Percentiles rank a stretch among this genome's conserved stretches.
Evolutionary conservation across 129 eudicot species (phyloP).

Genomic region (Pseudognaphalium luteoalbum): DNA sequence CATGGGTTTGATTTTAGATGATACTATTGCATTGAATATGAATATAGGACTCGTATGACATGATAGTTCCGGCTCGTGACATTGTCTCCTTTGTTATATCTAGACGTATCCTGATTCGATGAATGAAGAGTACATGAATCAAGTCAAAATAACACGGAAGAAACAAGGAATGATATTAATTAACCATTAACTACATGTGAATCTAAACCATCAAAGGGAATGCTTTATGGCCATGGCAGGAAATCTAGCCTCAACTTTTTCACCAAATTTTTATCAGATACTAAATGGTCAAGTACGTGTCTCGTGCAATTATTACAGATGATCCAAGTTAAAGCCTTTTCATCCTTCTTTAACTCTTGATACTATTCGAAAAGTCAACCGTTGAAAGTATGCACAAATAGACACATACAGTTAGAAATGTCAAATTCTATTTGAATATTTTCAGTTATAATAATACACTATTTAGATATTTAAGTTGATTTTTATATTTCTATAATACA

Average conservation of each 20-base stretch:
- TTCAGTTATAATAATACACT: not conserved
- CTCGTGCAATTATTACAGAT: not conserved
- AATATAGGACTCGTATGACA: not conserved
- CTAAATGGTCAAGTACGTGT: not conserved
- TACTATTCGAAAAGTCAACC: constrained; percentile 22
- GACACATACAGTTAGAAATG: constrained; percentile 1
- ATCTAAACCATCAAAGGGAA: constrained; percentile 38
- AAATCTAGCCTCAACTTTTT: constrained; percentile 19
- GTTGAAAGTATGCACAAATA: constrained; percentile 22
- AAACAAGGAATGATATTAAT: not conserved
- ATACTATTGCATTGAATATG: not conserved
- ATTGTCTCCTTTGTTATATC: constrained; percentile 7
- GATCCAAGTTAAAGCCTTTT: constrained; percentile 2
- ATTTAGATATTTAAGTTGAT: not conserved
- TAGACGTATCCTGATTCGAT: not conserved
- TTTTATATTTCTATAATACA: too few species aligned
- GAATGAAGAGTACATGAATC: constrained; percentile 1
- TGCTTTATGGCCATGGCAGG: constrained; percentile 19
- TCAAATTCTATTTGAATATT: not conserved
- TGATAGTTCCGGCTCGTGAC: not conserved
- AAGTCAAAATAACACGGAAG: constrained; percentile 16
- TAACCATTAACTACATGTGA: constrained; percentile 26
- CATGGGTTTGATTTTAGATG: not conserved
- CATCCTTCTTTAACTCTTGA: not conserved
- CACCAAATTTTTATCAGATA: constrained; percentile 12